Evolutionary conservation across 1,284 basidiomycete genomes (phyloP).

Genomic region (Laetiporus sulphureus): DNA sequence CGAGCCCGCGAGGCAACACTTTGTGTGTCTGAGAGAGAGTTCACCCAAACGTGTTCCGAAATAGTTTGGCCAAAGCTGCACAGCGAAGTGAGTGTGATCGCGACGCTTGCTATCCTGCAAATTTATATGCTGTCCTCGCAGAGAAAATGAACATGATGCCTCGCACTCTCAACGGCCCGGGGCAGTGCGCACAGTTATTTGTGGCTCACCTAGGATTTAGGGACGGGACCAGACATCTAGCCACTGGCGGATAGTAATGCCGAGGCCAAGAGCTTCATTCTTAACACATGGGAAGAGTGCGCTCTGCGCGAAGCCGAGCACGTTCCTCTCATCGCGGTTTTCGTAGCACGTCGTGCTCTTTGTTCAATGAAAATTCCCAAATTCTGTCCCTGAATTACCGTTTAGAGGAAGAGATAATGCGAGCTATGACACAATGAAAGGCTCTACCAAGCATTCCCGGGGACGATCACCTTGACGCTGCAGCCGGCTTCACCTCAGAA

Average conservation of each 20-base stretch:
- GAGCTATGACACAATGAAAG: constrained; percentile 12
- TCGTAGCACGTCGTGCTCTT: no score
- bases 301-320: no score
- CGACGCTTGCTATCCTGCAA: not conserved
- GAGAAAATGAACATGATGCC: constrained; percentile 26
- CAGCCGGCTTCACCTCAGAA: constrained; percentile 13
- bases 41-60: constrained; percentile 32
- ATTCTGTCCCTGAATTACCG: constrained; percentile 17
- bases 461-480: constrained; percentile 12
- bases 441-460: not conserved
- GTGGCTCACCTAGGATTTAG: constrained; percentile 37
- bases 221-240: constrained; percentile 36
- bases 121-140: constrained; percentile 8
- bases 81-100: constrained; percentile 27
- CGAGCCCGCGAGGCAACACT: constrained; percentile 31
- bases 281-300: constrained; percentile 25
- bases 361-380: constrained; percentile 5
- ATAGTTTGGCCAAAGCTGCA: constrained; percentile 30
- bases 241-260: constrained; percentile 32
- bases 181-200: constrained; percentile 39
- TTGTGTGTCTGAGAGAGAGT: constrained; percentile 27
- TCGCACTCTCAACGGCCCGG: constrained; percentile 29
- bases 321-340: no score
- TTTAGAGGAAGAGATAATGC: constrained; percentile 12
- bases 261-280: constrained; percentile 24